Conservation (phyloP, 176 grass and related monocot species). For the Ensete ventricosum region DNA sequence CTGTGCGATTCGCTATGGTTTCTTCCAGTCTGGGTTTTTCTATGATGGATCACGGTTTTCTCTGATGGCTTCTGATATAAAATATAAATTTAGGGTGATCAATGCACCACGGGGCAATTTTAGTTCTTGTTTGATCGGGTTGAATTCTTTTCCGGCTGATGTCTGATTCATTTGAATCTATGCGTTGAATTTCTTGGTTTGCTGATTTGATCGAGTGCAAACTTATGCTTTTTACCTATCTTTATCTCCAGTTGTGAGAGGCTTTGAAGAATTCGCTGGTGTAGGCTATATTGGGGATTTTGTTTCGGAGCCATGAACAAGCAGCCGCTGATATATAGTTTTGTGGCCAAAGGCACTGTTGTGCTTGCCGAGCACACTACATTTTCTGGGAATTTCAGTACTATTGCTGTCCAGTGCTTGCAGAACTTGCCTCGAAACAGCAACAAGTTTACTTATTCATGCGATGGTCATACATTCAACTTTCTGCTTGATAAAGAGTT, state of each 20-base stretch:
- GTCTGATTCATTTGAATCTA: not conserved
- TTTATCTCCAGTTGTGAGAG: not conserved
- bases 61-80: not conserved
- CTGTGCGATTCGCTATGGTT: not conserved
- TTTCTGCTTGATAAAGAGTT: slow-evolving; percentile 70
- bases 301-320: slow-evolving; percentile 45
- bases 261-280: not conserved
- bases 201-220: not conserved
- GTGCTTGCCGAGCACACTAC: slow-evolving; percentile 89
- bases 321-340: slow-evolving; percentile 83
- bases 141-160: not conserved
- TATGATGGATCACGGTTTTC: not conserved
- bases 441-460: slow-evolving; percentile 90
- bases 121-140: not conserved
- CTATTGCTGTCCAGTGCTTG: slow-evolving; percentile 86
- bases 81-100: not conserved
- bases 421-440: slow-evolving; percentile 66
- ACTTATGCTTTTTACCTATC: not conserved
- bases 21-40: not conserved
- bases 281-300: not conserved
- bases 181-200: not conserved
- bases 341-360: slow-evolving; percentile 80
- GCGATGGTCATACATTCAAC: slow-evolving; percentile 94
- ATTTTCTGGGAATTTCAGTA: slow-evolving; percentile 92
- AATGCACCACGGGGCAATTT: not conserved